Base-by-base conservation (phyloP, 2,329 filamentous ascomycete species). In the Nectriaceae sp. region DNA sequence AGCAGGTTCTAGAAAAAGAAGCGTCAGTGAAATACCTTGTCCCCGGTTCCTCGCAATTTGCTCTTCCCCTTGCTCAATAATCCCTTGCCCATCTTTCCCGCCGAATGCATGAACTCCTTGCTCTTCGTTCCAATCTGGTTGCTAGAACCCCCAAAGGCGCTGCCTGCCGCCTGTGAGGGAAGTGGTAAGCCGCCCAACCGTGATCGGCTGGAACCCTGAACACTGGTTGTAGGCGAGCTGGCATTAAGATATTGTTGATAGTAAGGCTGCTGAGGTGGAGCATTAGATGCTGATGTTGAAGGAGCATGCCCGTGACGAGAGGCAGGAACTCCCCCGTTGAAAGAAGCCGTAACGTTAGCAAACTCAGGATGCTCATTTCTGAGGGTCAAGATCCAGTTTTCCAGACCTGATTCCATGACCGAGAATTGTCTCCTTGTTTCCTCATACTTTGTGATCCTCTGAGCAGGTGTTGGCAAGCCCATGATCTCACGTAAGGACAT, bases 31-130 rank as follows among this genome's bases (percentile, higher is more conserved):
- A 90, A 90, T 88, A 92, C 89, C 89, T 95, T 95, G 71, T 94
- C 89, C 65, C 85, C 83, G 55, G 81, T 82, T 66, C 78, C 81
- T 54, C 80, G 76, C 68, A 96, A 84, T 70, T 90, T 93, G 73
- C 82, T 93, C 73, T 89, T 93, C 59, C 92, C 90, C 74, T 96
- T 96, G 57, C 88, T 90, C 68, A 97, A 86, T 55, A 97, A 71
- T 44, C 92, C 93, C 75, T 96, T 96, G 41, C 92, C 91, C 49
- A 90, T 90, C 66, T 90, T 91, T 44, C 90, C 90, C 46, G 92
- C 92, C 19, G 87, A 87, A 56, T 94, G 89, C 65, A 97, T 79
- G 21, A 97, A 75, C 62, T 95, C 91, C 73, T 96, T 97, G 67
- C 92, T 86, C 75, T 92, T 93, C 33, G 85, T 81, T 59, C 90